Evolutionary conservation across 164 flowering plant genomes (phyloP), one percentile per base, ranked within the genome.

Genomic region (Taxillus chinensis): DNA sequence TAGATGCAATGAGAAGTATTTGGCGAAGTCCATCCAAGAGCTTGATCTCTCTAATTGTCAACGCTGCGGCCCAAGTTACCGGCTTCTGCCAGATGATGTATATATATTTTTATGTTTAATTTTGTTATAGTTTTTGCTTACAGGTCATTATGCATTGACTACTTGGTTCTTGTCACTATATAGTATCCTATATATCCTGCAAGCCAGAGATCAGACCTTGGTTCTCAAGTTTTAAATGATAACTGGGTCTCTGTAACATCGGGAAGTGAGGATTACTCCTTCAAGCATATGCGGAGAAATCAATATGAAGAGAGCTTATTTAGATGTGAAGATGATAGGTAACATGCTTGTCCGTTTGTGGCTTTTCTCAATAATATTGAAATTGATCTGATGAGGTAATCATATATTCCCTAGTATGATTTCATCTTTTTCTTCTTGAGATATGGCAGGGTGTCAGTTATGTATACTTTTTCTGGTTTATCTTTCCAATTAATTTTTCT

Each of bases 251-350:
- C 91, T 55, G 91, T 86, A 52, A 86, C 91, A 43, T 86, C 91
- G 7, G 88, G 91, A 63, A 86, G 91, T 70, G 91, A 86, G 67
- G 91, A 86, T 64, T 86, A 86, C 79, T 86, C 91, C 16, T 83
- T 83, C 46, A 86, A 83, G 63, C 91, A 83, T 67, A 83, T 86
- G 91, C 86, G 88, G 38, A 71, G 82, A 71, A 86, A 86, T 64
- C 91, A 83, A 67, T 86, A 78, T 73, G 91, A 86, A 68, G 88
- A 86, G 70, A 82, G 86, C 62, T 70, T 86, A 40, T 86, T 86
- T 61, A 74, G 83, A 79, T 86, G 91, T 71, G 91, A 86, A 77
- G 91, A 86, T 76, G 91, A 86, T 64, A 81, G 91, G 91, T 86
- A 71, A 43, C 40, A 27, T 27, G 11, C 13, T 54, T 7, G 9